Evolutionary conservation across 2,329 filamentous ascomycete genomes (phyloP).

Genomic region (Fusarium robinianum): DNA sequence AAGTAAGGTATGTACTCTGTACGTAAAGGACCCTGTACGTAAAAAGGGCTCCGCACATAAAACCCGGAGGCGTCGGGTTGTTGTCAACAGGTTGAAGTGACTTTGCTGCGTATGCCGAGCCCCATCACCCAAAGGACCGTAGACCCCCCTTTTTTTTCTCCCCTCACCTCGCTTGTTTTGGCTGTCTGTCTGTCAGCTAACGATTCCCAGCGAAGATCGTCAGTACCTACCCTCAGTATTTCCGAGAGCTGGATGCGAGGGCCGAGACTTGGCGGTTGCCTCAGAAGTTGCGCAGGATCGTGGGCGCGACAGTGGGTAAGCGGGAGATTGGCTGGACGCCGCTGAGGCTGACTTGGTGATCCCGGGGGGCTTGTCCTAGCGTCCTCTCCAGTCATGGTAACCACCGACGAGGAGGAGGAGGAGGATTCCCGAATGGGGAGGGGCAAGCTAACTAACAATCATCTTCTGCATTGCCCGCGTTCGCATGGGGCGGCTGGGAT

Average conservation of each 20-base stretch:
- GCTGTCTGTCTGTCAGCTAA: constrained; percentile 21
- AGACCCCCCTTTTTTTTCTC: constrained; percentile 31
- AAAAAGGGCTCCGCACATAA: too few relatives aligned
- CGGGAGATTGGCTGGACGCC: constrained; percentile 15
- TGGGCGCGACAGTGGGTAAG: background rate
- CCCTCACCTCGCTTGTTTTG: constrained; percentile 27
- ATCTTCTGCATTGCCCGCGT: constrained; percentile 10
- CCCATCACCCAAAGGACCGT: constrained; percentile 26
- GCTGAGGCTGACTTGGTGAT: constrained; percentile 25
- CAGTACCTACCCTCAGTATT: too few relatives aligned
- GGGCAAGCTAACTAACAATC: too few relatives aligned
- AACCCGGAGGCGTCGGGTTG: too few relatives aligned
- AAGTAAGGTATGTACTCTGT: too few relatives aligned
- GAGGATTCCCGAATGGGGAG: constrained; percentile 10
- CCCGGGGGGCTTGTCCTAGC: constrained; percentile 22
- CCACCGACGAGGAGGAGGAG: constrained; percentile 17
- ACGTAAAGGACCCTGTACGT: too few relatives aligned
- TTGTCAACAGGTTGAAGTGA: too few relatives aligned
- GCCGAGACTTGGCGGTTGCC: constrained; percentile 19
- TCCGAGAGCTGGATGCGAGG: constrained; percentile 12
- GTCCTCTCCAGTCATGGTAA: constrained; percentile 10
- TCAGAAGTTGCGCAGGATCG: constrained; percentile 10
- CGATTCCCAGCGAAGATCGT: constrained; percentile 26
- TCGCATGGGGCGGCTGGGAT: constrained; percentile 19
- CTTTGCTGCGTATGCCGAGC: constrained; percentile 23